These are phyloP conservation scores for Schizophyllum amplum DNA, from an alignment of 1,284 basidiomycete species.

Conservation along the genomic window DNA sequence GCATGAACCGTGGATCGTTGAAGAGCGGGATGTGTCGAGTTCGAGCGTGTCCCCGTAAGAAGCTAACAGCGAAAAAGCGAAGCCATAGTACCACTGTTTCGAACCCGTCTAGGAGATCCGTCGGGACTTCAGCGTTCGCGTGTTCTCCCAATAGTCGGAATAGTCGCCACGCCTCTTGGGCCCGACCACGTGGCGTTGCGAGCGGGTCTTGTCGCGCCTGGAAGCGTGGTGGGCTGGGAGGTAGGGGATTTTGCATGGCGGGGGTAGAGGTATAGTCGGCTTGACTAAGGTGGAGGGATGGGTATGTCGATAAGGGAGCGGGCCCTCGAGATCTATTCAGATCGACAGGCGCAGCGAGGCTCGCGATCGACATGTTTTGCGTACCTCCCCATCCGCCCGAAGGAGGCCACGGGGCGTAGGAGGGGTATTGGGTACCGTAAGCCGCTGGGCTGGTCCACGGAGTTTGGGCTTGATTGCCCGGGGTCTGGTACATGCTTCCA, in stretches of 20 bases:
- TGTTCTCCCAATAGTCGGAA: not conserved
- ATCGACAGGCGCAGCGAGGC: no score
- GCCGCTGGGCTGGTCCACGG: no score
- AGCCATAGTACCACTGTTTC: not conserved
- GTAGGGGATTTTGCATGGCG: not conserved
- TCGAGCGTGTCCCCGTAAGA: no score
- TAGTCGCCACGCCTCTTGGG: not conserved
- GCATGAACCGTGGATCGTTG: not conserved
- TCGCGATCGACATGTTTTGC: no score
- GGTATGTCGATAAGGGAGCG: no score
- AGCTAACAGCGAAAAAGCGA: not conserved
- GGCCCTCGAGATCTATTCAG: no score
- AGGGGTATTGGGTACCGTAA: no score
- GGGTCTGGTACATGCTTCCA: no score
- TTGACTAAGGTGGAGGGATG: not conserved
- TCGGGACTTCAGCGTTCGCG: no score
- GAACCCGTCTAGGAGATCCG: not conserved
- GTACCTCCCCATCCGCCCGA: no score
- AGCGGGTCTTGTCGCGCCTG: not conserved
- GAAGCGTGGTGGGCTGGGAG: not conserved
- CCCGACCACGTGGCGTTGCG: not conserved
- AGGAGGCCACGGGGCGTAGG: no score
- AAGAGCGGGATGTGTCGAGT: not conserved
- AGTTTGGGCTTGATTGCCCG: not conserved
- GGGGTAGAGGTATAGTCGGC: not conserved